phyloP scores from a whole-genome alignment of 31 red algal genomes.

The Odonthalia washingtoniensis region DNA sequence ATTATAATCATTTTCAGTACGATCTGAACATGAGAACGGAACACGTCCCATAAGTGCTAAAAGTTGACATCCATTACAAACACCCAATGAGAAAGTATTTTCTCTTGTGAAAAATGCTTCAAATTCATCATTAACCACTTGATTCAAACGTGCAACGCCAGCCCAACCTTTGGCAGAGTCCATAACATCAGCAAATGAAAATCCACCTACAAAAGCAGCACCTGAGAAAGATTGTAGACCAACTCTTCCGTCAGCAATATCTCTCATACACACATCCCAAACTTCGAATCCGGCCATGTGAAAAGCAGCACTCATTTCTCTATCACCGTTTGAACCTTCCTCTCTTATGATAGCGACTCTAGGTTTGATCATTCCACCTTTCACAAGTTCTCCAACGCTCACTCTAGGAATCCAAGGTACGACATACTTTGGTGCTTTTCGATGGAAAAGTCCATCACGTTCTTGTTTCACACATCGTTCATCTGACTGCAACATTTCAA shows the following conservation, averaged over 20 bases:
- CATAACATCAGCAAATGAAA: conserved; percentile 99
- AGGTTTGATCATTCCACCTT: conserved; percentile 22
- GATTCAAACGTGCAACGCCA: conserved; percentile 86
- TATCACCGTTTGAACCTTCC: conserved; percentile 99
- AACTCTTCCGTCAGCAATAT: conserved; percentile 69
- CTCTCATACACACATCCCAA: conserved; percentile 90
- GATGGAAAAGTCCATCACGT: conserved; percentile 44
- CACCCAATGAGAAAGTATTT: conserved; percentile 97
- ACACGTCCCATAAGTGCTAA: conserved; percentile 96
- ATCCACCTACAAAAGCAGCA: conserved; percentile 96
- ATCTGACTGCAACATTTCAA: conserved; percentile 91
- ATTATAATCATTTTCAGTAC: neutral
- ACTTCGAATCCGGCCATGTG: conserved; percentile 94
- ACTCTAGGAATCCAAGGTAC: conserved; percentile 65
- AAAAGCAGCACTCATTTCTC: conserved; percentile 97
- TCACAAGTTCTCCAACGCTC: conserved; percentile 39
- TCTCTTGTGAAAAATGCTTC: conserved; percentile 77
- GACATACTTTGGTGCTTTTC: conserved; percentile 63
- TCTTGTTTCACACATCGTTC: conserved; percentile 74
- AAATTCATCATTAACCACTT: conserved; percentile 74
- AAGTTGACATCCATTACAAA: conserved; percentile 99
- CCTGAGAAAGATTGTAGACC: conserved; percentile 83
- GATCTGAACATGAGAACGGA: no score
- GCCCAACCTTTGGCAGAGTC: conserved; percentile 99
- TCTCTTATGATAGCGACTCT: conserved; percentile 95